Percentiles rank a stretch among this genome's conserved stretches.
phyloP scores from a whole-genome alignment of 1,139 yeast species.

The Suhomyces taliae region DNA sequence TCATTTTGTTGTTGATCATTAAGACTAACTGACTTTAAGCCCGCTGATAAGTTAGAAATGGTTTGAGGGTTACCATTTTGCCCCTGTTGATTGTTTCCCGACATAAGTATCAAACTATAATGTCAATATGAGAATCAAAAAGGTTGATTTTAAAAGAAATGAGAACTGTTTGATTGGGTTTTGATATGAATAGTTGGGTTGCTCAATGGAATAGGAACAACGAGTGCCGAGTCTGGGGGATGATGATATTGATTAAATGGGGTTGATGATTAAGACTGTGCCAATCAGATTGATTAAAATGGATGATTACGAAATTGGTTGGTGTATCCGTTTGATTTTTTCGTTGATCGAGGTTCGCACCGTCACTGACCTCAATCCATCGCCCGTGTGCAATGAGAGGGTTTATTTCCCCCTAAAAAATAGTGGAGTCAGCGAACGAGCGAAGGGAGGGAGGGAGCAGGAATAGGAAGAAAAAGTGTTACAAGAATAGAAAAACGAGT shows the following conservation, averaged over 20 bases:
- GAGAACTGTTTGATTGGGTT: too few relatives aligned
- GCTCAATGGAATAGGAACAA: too few relatives aligned
- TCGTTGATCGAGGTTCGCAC: conserved; percentile 1
- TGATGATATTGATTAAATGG: too few relatives aligned
- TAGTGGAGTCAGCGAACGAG: not conserved
- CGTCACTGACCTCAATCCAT: too few relatives aligned
- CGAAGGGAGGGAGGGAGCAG: not conserved
- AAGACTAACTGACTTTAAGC: conserved; percentile 47
- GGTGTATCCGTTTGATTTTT: conserved; percentile 1
- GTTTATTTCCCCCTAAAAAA: too few relatives aligned
- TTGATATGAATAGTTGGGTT: too few relatives aligned
- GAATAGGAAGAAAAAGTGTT: not conserved
- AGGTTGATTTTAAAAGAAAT: too few relatives aligned
- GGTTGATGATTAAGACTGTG: too few relatives aligned
- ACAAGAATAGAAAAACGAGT: not conserved
- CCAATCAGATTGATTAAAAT: too few relatives aligned
- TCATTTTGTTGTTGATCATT: conserved; percentile 45
- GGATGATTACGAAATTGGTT: not conserved
- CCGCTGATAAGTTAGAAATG: conserved; percentile 51
- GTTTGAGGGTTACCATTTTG: conserved; percentile 17
- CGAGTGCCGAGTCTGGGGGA: too few relatives aligned
- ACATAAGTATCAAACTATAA: conserved; percentile 6
- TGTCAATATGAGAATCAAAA: too few relatives aligned
- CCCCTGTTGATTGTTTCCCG: conserved; percentile 7
- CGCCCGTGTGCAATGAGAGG: too few relatives aligned